Evolutionary conservation across 371 early-diverging fungal species (phyloP), one percentile per base, ranked within the genome.

Genomic region (Mortierella polycephala): DNA sequence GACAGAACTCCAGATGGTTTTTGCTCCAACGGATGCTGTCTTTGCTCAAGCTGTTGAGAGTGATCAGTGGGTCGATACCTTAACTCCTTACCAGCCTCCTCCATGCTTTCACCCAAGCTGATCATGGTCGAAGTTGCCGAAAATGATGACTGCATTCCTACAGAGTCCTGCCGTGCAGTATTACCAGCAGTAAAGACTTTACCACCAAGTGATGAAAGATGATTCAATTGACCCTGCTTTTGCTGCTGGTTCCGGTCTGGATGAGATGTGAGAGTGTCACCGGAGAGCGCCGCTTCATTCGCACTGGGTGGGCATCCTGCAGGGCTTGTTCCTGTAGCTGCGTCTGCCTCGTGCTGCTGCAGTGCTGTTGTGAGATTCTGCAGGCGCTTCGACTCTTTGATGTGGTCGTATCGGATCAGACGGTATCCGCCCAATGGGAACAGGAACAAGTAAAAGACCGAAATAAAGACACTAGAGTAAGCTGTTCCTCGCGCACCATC

Each of bases 361-460:
- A 56, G 18, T 9, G 57, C 9, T 2, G 55, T 53, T 10, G 64
- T 50, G 21, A 77, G 40, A 10, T 56, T 60, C 30, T 56, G 61
- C 5, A 79, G 57, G 0, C 79, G 79, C 16, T 79, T 69, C 1
- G 79, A 61, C 45, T 79, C 79, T 39, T 79, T 79, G 61, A 79
- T 47, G 47, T 79, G 79, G 51, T 79, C 79, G 60, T 69, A 63
- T 3, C 73, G 73, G 46, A 79, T 73, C 37, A 79, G 23, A 1
- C 73, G 73, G 60, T 75, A 75, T 9, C 84, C 84, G 11, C 82
- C 82, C 54, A 84, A 41, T 0, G 82, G 82, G 47, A 82, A 84
- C 12, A 84, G 55, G 44, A 74, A 81, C 40, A 82, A 57, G 49
- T 74, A 80, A 57, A 82, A 81, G 39, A 82, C 73, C 5, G 81